Percentiles rank a stretch among this genome's conserved stretches.
Evolutionary conservation across 495 filamentous ascomycete genomes (phyloP).

Genomic region (Lepraria neglecta): DNA sequence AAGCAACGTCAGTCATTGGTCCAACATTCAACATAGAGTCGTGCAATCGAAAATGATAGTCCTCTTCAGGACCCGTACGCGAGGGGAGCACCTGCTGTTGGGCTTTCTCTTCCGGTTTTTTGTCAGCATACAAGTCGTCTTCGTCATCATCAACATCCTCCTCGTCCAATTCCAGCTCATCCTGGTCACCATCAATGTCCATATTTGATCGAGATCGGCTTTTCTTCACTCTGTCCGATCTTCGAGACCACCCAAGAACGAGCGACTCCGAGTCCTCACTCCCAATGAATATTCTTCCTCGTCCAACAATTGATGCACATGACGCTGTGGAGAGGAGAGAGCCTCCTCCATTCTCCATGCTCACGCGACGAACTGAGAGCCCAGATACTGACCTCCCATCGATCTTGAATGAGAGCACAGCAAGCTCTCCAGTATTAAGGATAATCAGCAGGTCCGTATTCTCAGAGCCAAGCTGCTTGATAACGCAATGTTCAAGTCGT

Average conservation of each 20-base stretch:
- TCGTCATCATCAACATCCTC: constrained; percentile 56
- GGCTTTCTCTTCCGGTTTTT: constrained; percentile 25
- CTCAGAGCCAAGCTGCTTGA: constrained; percentile 67
- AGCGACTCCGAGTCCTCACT: constrained; percentile 78
- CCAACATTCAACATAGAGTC: constrained; percentile 72
- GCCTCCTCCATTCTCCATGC: constrained; percentile 51
- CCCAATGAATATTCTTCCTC: constrained; percentile 74
- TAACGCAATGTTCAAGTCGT: constrained; percentile 71
- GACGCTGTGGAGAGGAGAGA: constrained; percentile 60
- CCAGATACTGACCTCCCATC: constrained; percentile 93
- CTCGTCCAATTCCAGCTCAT: constrained; percentile 41
- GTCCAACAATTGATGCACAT: constrained; percentile 59
- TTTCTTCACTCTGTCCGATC: constrained; percentile 41
- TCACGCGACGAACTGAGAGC: constrained; percentile 59
- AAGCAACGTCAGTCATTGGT: constrained; percentile 64
- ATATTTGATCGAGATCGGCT: constrained; percentile 41
- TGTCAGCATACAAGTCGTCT: constrained; percentile 64
- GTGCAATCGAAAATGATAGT: constrained; percentile 67
- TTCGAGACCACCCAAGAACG: constrained; percentile 70
- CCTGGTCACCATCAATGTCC: constrained; percentile 43
- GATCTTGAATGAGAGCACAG: constrained; percentile 72
- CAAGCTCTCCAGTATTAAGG: constrained; percentile 67
- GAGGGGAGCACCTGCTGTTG: constrained; percentile 6
- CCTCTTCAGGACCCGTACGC: constrained; percentile 29
- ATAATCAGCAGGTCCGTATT: constrained; percentile 80